Evolutionary conservation across 2,329 filamentous ascomycete species (phyloP), one percentile per base, ranked within the genome.

Genomic region (Pyrenophora seminiperda): DNA sequence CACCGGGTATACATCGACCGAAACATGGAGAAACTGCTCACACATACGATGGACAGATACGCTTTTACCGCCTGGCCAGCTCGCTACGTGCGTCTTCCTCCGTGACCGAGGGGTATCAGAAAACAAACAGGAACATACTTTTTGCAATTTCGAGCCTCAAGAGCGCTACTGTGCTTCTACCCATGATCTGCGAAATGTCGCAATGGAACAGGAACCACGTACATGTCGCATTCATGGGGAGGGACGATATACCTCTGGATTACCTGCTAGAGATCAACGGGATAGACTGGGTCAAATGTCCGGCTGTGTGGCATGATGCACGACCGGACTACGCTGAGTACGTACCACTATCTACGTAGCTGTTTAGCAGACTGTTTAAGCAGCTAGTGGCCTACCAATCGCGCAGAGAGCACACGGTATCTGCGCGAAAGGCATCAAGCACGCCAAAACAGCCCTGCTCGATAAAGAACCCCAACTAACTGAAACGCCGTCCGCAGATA

Each of bases 161-260:
- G 69, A 94, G 90, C 66, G 84, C 86, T 13, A 82, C 89, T 0
- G 81, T 82, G 24, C 71, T 97, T 44, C 76, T 96, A 24, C 91
- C 91, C 0, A 78, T 96, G 67, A 90, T 92, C 5, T 97, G 94
- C 72, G 83, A 90, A 62, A 97, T 97, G 92, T 86, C 86, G 5
- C 72, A 72, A 17, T 81, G 85, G 71, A 79, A 82, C 47, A 79
- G 82, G 50, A 96, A 85, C 65, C 81, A 85, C 55, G 91, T 97
- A 7, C 93, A 97, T 70, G 87, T 96, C 67, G 87, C 84, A 0
- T 74, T 97, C 3, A 81, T 95, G 75, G 88, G 91, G 41, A 81
- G 87, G 51, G 87, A 86, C 52, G 82, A 86, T 10, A 81, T 96
- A 41, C 76, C 83, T 0, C 73, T 95, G 41, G 80, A 85, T 11